Percentiles rank a stretch among this genome's conserved stretches.
These are phyloP conservation scores for Magnaporthales sp. DNA, from an alignment of 2,329 filamentous ascomycete genomes.

Conservation along the genomic window DNA sequence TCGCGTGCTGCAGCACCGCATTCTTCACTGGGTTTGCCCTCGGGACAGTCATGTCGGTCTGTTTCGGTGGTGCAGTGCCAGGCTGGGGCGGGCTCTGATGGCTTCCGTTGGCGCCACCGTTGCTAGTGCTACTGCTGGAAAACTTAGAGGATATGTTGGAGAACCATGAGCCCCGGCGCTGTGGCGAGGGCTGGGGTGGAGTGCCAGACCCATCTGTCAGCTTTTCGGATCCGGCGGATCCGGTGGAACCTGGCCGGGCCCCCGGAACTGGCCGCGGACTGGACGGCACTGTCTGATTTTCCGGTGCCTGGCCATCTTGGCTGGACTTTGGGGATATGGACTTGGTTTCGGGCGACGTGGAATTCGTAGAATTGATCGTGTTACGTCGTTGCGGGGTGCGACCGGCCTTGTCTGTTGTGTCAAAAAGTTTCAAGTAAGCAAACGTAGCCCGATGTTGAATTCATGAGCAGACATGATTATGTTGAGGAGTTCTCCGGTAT, in stretches of 20 bases:
- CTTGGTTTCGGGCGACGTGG: conserved; percentile 1
- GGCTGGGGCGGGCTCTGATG: conserved; percentile 40
- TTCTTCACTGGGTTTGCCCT: conserved; percentile 44
- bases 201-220: conserved; percentile 15
- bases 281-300: conserved; percentile 2
- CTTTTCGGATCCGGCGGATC: conserved; percentile 16
- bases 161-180: conserved; percentile 78
- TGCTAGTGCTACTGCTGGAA: conserved; percentile 9
- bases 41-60: conserved; percentile 36
- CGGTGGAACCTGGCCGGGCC: neutral
- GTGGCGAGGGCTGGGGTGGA: conserved; percentile 22
- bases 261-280: neutral
- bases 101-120: neutral
- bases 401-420: conserved; percentile 17
- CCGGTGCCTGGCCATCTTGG: neutral
- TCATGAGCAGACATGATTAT: neutral
- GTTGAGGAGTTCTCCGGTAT: neutral
- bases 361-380: conserved; percentile 13
- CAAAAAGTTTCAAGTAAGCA: neutral
- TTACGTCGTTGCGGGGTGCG: conserved; percentile 18
- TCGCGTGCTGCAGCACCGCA: conserved; percentile 48
- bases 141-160: conserved; percentile 91
- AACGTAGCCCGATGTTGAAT: neutral
- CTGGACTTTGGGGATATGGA: conserved; percentile 3
- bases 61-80: conserved; percentile 23